Evolutionary conservation across 2,329 filamentous ascomycete species (phyloP).

Genomic region (Xylaria sp.): DNA sequence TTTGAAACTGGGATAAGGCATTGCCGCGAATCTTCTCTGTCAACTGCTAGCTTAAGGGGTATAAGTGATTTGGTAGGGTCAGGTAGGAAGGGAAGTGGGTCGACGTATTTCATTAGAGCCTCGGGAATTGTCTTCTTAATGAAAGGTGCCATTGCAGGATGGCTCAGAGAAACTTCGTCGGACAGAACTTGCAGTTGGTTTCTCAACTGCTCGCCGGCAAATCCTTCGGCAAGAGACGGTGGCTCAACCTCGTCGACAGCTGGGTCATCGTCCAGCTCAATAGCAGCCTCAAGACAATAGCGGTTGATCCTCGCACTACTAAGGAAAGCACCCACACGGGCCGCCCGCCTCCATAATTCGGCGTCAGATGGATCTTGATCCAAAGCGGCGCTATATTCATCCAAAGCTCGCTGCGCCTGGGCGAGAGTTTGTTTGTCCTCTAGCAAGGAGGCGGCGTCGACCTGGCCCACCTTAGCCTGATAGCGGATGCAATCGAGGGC

Average conservation of each 20-base stretch:
- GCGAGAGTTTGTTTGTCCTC: slow-evolving; percentile 52
- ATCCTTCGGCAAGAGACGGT: slow-evolving; percentile 70
- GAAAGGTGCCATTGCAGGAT: slow-evolving; percentile 70
- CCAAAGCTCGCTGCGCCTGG: slow-evolving; percentile 60
- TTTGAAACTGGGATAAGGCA: slow-evolving; percentile 48
- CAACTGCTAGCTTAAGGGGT: slow-evolving; percentile 37
- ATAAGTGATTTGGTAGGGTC: slow-evolving; percentile 56
- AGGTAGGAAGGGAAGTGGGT: slow-evolving; percentile 71
- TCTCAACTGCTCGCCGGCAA: slow-evolving; percentile 72
- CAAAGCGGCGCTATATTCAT: slow-evolving; percentile 68
- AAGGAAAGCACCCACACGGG: slow-evolving; percentile 68
- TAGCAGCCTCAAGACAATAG: slow-evolving; percentile 73
- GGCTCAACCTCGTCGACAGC: slow-evolving; percentile 71
- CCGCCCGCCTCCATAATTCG: slow-evolving; percentile 71
- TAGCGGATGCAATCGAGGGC: slow-evolving; percentile 78
- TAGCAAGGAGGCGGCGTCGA: slow-evolving; percentile 50
- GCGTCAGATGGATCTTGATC: slow-evolving; percentile 75
- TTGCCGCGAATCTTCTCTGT: slow-evolving; percentile 31
- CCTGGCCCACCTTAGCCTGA: slow-evolving; percentile 53
- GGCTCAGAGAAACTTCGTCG: slow-evolving; percentile 67
- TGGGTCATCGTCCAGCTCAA: slow-evolving; percentile 75
- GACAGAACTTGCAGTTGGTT: slow-evolving; percentile 63
- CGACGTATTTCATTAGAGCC: slow-evolving; percentile 64
- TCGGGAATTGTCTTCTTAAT: slow-evolving; percentile 62
- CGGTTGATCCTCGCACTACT: slow-evolving; percentile 67